phyloP scores from a whole-genome alignment of 2,329 filamentous ascomycete species.

The Pyricularia grisea region DNA sequence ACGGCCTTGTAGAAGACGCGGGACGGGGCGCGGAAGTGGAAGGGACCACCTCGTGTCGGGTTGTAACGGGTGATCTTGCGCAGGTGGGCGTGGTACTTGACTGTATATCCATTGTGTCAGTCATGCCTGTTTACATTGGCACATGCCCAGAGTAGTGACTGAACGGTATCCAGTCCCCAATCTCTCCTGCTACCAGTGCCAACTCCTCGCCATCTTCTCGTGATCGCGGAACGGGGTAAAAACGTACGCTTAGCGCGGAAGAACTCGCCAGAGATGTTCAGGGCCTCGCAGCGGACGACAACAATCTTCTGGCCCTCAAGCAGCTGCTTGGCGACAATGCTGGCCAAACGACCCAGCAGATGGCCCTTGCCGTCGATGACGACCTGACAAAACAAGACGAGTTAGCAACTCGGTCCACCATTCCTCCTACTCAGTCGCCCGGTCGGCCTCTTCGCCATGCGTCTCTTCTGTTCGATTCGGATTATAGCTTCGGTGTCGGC shows the following conservation, averaged over 20 bases:
- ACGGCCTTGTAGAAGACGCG: conserved; percentile 99
- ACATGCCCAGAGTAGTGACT: neutral
- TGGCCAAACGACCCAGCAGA: conserved; percentile 97
- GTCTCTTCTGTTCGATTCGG: neutral
- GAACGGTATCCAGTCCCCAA: neutral
- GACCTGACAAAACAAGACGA: conserved; percentile 48
- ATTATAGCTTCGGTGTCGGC: neutral
- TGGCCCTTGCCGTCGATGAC: conserved; percentile 99
- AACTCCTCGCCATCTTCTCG: neutral
- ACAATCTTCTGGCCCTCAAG: conserved; percentile 99
- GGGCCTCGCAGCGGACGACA: conserved; percentile 93
- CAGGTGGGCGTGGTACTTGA: conserved; percentile 99
- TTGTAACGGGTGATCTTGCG: conserved; percentile 99
- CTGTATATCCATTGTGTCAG: conserved; percentile 41
- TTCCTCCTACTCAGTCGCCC: neutral
- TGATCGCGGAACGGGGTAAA: conserved; percentile 7
- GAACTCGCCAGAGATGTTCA: conserved; percentile 99
- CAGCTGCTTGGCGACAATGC: conserved; percentile 97
- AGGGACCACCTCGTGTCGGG: conserved; percentile 97
- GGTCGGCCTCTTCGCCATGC: neutral
- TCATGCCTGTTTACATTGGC: neutral
- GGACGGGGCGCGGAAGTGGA: conserved; percentile 99
- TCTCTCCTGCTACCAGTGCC: neutral
- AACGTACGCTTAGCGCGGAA: conserved; percentile 99
- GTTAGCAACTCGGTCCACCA: neutral